phyloP scores from a whole-genome alignment of 106 monocot species.

The Allium cepa region DNA sequence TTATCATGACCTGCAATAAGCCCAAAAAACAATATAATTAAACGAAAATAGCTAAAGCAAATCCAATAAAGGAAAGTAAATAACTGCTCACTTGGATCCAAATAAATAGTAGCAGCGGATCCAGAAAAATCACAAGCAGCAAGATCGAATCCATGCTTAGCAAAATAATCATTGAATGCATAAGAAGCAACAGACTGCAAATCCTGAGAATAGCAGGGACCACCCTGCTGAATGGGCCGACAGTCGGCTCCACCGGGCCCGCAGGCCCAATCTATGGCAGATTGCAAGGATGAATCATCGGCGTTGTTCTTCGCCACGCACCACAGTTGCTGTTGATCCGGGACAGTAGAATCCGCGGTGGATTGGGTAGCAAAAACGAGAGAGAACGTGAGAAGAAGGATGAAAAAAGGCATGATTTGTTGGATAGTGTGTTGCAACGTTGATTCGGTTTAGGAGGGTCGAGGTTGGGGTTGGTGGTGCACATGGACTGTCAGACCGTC shows the following conservation, averaged over 20 bases:
- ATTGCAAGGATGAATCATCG: conserved; percentile 59
- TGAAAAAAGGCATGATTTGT: no score
- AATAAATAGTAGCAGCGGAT: conserved; percentile 56
- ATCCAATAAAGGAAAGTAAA: not conserved
- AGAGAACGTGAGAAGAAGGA: no score
- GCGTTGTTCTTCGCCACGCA: conserved; percentile 99
- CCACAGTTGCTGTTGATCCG: conserved; percentile 4
- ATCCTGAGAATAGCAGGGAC: conserved; percentile 60
- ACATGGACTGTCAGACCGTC: no score
- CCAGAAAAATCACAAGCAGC: conserved; percentile 82
- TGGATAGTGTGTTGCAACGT: no score
- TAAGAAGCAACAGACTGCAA: conserved; percentile 71
- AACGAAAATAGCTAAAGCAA: not conserved
- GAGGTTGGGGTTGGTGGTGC: no score
- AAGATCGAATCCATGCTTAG: conserved; percentile 20
- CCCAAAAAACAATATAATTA: not conserved
- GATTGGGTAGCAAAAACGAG: not conserved
- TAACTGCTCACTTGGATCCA: conserved; percentile 46
- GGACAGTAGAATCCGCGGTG: not conserved
- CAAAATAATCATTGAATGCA: conserved; percentile 90
- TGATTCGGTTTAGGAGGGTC: no score
- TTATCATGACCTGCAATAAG: conserved; percentile 32
- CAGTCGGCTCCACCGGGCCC: conserved; percentile 80
- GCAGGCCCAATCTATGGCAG: conserved; percentile 88
- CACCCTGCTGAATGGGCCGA: conserved; percentile 62